Base-by-base conservation (phyloP, 179 eudicot species). In the Patellifolia procumbens region DNA sequence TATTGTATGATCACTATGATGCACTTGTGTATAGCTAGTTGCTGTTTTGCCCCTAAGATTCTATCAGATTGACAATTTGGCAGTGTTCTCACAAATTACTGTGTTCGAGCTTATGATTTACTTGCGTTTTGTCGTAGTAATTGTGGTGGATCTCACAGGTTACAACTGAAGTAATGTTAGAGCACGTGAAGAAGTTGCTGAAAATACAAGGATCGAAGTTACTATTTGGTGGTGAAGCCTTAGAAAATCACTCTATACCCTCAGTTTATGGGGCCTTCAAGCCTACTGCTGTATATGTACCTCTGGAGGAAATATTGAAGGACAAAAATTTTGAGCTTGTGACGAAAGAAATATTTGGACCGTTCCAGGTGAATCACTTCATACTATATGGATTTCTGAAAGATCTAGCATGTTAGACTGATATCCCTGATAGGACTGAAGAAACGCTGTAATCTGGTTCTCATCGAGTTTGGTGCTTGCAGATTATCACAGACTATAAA, bases 211-310 rank as follows among this genome's bases (percentile, higher is more conserved):
- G 97, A 63, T 88, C 98, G 26, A 91, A 88, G 79, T 65, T 95
- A 29, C 87, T 95, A 8, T 93, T 95, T 71, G 99, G 98, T 43
- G 99, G 99, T 46, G 87, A 93, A 84, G 80, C 92, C 70, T 85
- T 93, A 79, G 83, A 91, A 72, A 90, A 90, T 79, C 98, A 95
- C 80, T 74, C 85, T 9, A 91, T 95, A 81, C 99, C 99, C 34
- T 24, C 78, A 48, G 77, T 93, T 42, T 95, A 95, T 78, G 96
- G 98, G 55, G 99, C 97, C 35, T 81, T 95, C 58, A 90, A 91
- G 82, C 99, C 99, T 49, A 95, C 98, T 76, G 98, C 98, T 29
- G 86, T 93, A 16, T 95, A 87, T 81, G 86, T 95, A 75, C 97
- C 98, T 12, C 84, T 95, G n/a, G 92, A 88, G 73, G 97, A 93